These are phyloP conservation scores for Trametes hirsuta DNA, from an alignment of 1,284 basidiomycete species.

Conservation along the genomic window DNA sequence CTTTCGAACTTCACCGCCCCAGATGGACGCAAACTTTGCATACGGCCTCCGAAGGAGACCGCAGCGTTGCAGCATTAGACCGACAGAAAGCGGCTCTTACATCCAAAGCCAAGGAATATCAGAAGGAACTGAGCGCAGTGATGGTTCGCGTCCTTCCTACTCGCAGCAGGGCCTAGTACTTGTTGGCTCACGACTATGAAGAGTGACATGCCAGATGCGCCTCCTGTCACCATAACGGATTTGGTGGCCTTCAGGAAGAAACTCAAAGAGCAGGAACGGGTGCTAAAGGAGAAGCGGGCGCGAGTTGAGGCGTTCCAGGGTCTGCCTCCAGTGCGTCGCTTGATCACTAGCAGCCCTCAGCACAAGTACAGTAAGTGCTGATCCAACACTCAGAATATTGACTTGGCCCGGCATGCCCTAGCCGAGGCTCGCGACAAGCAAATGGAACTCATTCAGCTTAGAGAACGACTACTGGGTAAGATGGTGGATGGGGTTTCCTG, in stretches of 20 bases:
- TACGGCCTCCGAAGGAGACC: slow-evolving; percentile 30
- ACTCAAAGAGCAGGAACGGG: slow-evolving; percentile 39
- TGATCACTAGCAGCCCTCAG: not conserved
- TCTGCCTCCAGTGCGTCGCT: slow-evolving; percentile 45
- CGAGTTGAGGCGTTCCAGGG: slow-evolving; percentile 50
- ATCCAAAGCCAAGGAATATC: slow-evolving; percentile 50
- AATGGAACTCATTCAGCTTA: slow-evolving; percentile 46
- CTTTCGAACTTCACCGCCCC: not conserved
- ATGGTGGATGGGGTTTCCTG: slow-evolving; percentile 45
- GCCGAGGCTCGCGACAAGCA: slow-evolving; percentile 45
- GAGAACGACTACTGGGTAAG: slow-evolving; percentile 47
- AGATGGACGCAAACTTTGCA: slow-evolving; percentile 44
- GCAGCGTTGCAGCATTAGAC: slow-evolving; percentile 37
- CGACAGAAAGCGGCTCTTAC: slow-evolving; percentile 42
- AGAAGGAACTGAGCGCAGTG: slow-evolving; percentile 41
- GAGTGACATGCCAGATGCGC: slow-evolving; percentile 36
- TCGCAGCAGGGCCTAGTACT: not conserved
- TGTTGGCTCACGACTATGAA: slow-evolving; percentile 13
- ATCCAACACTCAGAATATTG: slow-evolving; percentile 41
- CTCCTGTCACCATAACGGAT: slow-evolving; percentile 41
- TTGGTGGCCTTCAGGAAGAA: slow-evolving; percentile 41
- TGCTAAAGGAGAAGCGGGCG: slow-evolving; percentile 46
- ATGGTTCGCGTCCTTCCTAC: slow-evolving; percentile 29
- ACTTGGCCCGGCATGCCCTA: slow-evolving; percentile 48
- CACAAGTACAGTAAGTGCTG: not conserved